These are phyloP conservation scores for Saccharomycopsis fodiens DNA, from an alignment of 805 yeast genomes.

Conservation along the genomic window DNA sequence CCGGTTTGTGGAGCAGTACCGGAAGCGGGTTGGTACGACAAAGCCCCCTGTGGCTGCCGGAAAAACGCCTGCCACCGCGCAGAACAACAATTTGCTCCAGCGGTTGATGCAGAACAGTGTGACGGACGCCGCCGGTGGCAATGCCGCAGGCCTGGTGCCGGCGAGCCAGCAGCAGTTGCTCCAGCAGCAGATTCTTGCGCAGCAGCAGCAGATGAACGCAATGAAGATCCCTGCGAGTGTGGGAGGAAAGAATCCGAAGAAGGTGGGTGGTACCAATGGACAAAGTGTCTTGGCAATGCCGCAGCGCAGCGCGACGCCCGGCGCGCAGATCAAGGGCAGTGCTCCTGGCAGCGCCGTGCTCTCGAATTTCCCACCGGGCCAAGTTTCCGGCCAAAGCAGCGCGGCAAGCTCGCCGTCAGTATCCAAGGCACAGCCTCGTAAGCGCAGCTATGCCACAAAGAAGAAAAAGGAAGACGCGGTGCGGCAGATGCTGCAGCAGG, in stretches of 20 bases:
- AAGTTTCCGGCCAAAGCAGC: conserved; percentile 9
- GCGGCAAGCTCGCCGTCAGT: conserved; percentile 16
- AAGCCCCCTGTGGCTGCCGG: conserved; percentile 33
- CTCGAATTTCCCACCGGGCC: background rate
- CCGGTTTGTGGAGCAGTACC: conserved; percentile 80
- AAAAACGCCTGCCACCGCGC: conserved; percentile 17
- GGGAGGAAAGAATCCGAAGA: conserved; percentile 7
- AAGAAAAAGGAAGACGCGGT: conserved; percentile 15
- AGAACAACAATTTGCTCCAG: conserved; percentile 3
- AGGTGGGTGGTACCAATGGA: conserved; percentile 8
- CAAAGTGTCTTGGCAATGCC: background rate
- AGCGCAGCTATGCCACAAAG: conserved; percentile 13
- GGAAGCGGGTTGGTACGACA: conserved; percentile 55
- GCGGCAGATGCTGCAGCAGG: conserved; percentile 6
- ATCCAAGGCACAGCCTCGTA: conserved; percentile 13
- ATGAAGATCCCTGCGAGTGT: background rate
- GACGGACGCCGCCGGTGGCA: conserved; percentile 18
- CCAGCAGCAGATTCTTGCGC: conserved; percentile 27
- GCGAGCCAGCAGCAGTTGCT: conserved; percentile 24
- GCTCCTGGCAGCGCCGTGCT: background rate
- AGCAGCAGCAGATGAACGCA: conserved; percentile 21
- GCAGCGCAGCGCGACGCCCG: conserved; percentile 11
- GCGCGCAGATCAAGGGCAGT: background rate
- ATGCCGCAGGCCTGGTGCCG: conserved; percentile 16
- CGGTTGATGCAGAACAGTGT: conserved; percentile 7